Conservation (phyloP, 129 eudicot genomes). For the Helichrysum umbraculigerum region DNA sequence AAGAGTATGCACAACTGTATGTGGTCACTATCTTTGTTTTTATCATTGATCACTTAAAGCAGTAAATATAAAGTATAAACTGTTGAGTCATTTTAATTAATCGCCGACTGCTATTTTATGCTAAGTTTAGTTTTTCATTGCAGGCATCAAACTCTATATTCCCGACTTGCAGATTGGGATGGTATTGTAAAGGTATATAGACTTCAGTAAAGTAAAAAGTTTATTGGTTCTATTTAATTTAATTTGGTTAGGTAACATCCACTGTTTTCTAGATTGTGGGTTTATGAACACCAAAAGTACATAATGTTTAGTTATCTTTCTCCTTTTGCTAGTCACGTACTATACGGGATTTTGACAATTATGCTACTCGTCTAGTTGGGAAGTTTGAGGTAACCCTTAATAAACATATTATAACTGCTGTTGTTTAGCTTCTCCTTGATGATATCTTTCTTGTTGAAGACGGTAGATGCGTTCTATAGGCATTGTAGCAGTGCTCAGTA, state of each 20-base stretch:
- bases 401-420: neutral
- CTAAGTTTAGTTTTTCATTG: slow-evolving; percentile 27
- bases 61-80: neutral
- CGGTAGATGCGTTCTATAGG: slow-evolving; percentile 92
- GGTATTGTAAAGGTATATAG: slow-evolving; percentile 75
- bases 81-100: slow-evolving; percentile 7
- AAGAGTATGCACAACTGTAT: slow-evolving; percentile 83
- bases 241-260: neutral
- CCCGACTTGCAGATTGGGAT: slow-evolving; percentile 93
- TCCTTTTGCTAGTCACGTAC: slow-evolving; percentile 61
- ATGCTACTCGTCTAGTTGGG: slow-evolving; percentile 79
- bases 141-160: slow-evolving; percentile 76
- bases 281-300: neutral
- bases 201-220: neutral
- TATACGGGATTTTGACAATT: slow-evolving; percentile 88
- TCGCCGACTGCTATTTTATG: neutral
- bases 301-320: slow-evolving; percentile 18
- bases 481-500: slow-evolving; percentile 71
- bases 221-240: neutral
- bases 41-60: slow-evolving; percentile 10
- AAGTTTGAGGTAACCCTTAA: slow-evolving; percentile 70
- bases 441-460: slow-evolving; percentile 49
- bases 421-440: slow-evolving; percentile 8
- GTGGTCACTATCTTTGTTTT: slow-evolving; percentile 33
- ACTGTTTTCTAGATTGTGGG: neutral